These are phyloP conservation scores for Solanum tarijense DNA, from an alignment of 257 asterid species.

Conservation along the genomic window DNA sequence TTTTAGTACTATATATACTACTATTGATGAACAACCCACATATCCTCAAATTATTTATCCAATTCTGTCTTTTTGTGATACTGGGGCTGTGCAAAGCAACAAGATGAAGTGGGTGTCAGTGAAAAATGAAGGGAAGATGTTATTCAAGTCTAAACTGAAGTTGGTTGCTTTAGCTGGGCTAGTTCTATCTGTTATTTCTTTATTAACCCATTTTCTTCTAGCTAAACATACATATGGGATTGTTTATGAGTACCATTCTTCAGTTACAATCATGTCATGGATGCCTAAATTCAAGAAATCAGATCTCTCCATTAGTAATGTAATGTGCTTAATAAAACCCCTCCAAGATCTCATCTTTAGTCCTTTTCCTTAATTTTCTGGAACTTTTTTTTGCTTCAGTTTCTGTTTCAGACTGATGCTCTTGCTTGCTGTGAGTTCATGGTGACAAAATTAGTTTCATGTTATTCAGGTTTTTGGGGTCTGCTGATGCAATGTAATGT, in stretches of 20 bases:
- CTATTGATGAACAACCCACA: neutral
- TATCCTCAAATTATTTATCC: neutral
- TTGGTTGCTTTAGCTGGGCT: constrained; percentile 79
- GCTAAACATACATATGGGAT: constrained; percentile 72
- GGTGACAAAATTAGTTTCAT: neutral
- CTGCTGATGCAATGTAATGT: constrained; percentile 28
- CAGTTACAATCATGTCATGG: constrained; percentile 87
- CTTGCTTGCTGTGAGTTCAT: neutral
- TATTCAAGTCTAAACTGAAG: constrained; percentile 68
- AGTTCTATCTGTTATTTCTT: constrained; percentile 63
- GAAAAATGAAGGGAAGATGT: constrained; percentile 49
- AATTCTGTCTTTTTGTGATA: neutral
- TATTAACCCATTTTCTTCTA: constrained; percentile 74
- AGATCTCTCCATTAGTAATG: constrained; percentile 38
- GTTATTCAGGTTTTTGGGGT: neutral
- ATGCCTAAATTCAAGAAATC: constrained; percentile 65
- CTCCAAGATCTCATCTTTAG: constrained; percentile 20
- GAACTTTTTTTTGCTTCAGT: neutral
- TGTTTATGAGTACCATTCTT: constrained; percentile 70
- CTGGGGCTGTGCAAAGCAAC: neutral
- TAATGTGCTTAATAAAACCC: constrained; percentile 16
- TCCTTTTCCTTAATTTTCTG: neutral
- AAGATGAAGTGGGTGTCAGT: constrained; percentile 37
- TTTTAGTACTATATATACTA: neutral
- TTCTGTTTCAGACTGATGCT: neutral